Evolutionary conservation across 1,284 basidiomycete species (phyloP).

Genomic region (Fomitopsis schrenkii): DNA sequence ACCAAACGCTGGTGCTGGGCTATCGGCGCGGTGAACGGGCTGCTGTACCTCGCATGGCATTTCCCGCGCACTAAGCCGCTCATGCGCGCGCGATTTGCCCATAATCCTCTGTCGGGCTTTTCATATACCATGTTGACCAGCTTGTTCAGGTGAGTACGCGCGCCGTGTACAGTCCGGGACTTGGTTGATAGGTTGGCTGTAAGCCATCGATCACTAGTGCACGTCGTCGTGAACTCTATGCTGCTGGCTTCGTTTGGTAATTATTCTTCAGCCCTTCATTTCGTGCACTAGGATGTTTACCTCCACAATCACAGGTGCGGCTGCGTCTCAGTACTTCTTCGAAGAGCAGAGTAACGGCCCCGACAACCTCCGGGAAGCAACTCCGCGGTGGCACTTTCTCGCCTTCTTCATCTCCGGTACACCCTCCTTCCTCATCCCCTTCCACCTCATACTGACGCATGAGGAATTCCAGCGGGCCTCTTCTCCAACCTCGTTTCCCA

Average conservation of each 20-base stretch:
- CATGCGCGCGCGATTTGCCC: slow-evolving; percentile 61
- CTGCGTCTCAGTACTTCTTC: slow-evolving; percentile 1
- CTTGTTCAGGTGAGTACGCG: slow-evolving; percentile 56
- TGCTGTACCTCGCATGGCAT: slow-evolving; percentile 74
- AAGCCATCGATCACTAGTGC: slow-evolving; percentile 1
- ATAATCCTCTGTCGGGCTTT: slow-evolving; percentile 63
- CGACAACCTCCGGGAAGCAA: slow-evolving; percentile 54
- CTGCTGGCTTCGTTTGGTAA: slow-evolving; percentile 4
- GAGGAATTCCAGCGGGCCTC: slow-evolving; percentile 48
- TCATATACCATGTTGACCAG: slow-evolving; percentile 67
- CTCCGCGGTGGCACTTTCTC: slow-evolving; percentile 68
- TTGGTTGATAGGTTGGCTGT: background rate
- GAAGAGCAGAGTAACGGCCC: slow-evolving; percentile 18
- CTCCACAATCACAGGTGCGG: slow-evolving; percentile 1
- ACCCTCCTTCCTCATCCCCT: slow-evolving; percentile 17
- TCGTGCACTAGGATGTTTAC: background rate
- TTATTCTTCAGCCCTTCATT: background rate
- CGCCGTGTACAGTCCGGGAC: background rate
- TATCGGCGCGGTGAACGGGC: slow-evolving; percentile 62
- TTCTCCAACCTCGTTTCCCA: slow-evolving; percentile 74
- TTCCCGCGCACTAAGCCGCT: slow-evolving; percentile 48
- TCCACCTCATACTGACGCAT: background rate
- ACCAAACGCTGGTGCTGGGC: slow-evolving; percentile 67
- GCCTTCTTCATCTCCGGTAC: slow-evolving; percentile 72
- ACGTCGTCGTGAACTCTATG: slow-evolving; percentile 1